These are phyloP conservation scores for Xylaria multiplex DNA, from an alignment of 2,329 filamentous ascomycete genomes.

Conservation along the genomic window DNA sequence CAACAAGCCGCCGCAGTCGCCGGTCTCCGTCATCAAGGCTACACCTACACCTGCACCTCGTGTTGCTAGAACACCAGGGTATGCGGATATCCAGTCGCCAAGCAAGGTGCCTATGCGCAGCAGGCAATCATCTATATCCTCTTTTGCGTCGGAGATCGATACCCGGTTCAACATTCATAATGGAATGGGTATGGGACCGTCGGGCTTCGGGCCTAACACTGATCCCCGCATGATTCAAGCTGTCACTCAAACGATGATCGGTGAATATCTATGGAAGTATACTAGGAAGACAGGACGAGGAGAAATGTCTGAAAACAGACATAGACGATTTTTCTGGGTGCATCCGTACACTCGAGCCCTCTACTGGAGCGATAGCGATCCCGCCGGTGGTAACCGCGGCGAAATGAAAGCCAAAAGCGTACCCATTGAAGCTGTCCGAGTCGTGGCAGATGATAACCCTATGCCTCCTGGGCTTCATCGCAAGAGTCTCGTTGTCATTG, in stretches of 20 bases:
- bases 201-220: conserved; percentile 75
- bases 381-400: conserved; percentile 77
- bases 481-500: conserved; percentile 91
- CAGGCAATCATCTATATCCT: conserved; percentile 88
- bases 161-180: conserved; percentile 83
- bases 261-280: conserved; percentile 99
- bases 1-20: conserved; percentile 56
- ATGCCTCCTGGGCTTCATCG: conserved; percentile 93
- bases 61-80: conserved; percentile 58
- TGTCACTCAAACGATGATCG: conserved; percentile 99
- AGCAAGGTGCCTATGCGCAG: conserved; percentile 55
- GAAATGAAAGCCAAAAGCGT: conserved; percentile 89
- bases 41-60: conserved; percentile 71
- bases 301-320: conserved; percentile 87
- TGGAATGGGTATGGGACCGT: conserved; percentile 62
- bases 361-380: conserved; percentile 96
- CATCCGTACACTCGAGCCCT: conserved; percentile 96
- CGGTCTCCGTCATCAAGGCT: conserved; percentile 59
- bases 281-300: conserved; percentile 92
- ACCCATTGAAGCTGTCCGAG: conserved; percentile 89
- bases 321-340: conserved; percentile 98
- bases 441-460: conserved; percentile 93
- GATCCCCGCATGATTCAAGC: conserved; percentile 99
- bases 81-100: conserved; percentile 60
- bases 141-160: conserved; percentile 94